A percentile compares a stretch with the other conserved stretches of the same genome.
These are phyloP conservation scores for rapeseed (Brassica napus) DNA, from an alignment of 345 rosid species.

Conservation along the genomic window Da-Ae NC_063442.1:38883501-38884000, in stretches of 20 bases:
- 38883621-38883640: slow-evolving; percentile 81
- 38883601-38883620: slow-evolving; percentile 80
- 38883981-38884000: slow-evolving; percentile 53
- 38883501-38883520: slow-evolving; percentile 73
- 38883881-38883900: slow-evolving; percentile 50
- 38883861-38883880: slow-evolving; percentile 34
- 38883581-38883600: slow-evolving; percentile 78
- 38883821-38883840: slow-evolving; percentile 53
- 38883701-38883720: slow-evolving; percentile 73
- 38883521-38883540: slow-evolving; percentile 81
- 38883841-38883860: slow-evolving; percentile 48
- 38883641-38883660: slow-evolving; percentile 56
- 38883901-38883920: slow-evolving; percentile 48
- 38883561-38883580: slow-evolving; percentile 80
- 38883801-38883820: slow-evolving; percentile 61
- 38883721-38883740: slow-evolving; percentile 87
- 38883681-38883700: slow-evolving; percentile 78
- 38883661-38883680: slow-evolving; percentile 60
- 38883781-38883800: slow-evolving; percentile 65
- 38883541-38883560: slow-evolving; percentile 91
- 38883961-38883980: slow-evolving; percentile 44
- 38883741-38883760: slow-evolving; percentile 75
- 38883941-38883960: slow-evolving; percentile 57
- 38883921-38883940: slow-evolving; percentile 52
- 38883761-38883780: slow-evolving; percentile 77